phyloP scores from a whole-genome alignment of 2,329 filamentous ascomycete genomes.

The Alternaria arborescens region DNA sequence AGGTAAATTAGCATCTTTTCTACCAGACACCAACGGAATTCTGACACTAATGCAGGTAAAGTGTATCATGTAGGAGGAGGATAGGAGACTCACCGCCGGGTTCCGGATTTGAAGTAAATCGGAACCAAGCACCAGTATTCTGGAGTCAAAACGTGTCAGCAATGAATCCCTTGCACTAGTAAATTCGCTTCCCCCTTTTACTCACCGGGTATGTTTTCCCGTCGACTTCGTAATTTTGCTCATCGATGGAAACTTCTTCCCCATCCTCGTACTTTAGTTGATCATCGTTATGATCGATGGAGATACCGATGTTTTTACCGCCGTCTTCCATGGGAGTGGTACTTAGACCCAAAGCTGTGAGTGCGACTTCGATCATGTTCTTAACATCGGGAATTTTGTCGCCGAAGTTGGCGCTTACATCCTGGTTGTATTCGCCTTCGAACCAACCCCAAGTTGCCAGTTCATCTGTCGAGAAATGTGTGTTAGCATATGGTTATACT shows the following conservation, averaged over 20 bases:
- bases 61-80: not conserved
- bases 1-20: not conserved
- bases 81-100: not conserved
- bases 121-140: not conserved
- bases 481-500: not conserved
- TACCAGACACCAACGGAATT: not conserved
- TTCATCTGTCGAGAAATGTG: not conserved
- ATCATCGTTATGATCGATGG: not conserved
- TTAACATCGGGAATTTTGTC: not conserved
- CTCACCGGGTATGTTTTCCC: not conserved
- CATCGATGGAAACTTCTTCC: not conserved
- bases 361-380: not conserved
- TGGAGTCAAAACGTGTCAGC: not conserved
- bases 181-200: not conserved
- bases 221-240: not conserved
- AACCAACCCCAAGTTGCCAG: slow-evolving; percentile 22
- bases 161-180: not conserved
- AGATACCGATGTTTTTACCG: not conserved
- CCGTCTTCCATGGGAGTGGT: not conserved
- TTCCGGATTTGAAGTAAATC: not conserved
- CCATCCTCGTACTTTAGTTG: not conserved
- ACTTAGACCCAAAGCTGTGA: not conserved
- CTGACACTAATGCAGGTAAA: not conserved
- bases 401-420: slow-evolving; percentile 4
- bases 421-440: slow-evolving; percentile 1